A percentile compares a stretch with the other conserved stretches of the same genome.
Conservation (phyloP, 805 yeast genomes). For the Candida pseudofarinosa region DNA sequence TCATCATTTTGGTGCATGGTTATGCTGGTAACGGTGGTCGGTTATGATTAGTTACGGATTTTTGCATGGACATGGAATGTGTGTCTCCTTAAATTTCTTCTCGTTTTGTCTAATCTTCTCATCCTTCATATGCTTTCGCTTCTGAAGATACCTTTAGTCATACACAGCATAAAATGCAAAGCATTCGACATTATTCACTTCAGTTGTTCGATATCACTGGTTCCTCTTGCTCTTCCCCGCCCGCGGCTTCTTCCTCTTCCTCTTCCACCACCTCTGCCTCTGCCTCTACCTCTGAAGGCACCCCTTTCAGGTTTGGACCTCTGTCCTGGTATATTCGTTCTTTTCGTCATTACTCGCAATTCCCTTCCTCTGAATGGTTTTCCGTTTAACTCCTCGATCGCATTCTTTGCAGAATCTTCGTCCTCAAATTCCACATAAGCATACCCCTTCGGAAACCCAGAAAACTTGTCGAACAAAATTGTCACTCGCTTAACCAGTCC, state of each 20-base stretch:
- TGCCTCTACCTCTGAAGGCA: conserved; percentile 29
- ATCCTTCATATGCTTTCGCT: too few relatives aligned
- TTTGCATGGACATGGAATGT: too few relatives aligned
- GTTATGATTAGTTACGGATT: too few relatives aligned
- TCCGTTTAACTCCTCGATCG: conserved; percentile 42
- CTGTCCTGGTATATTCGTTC: conserved; percentile 53
- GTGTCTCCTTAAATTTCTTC: too few relatives aligned
- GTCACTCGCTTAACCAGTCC: conserved; percentile 53
- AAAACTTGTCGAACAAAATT: conserved; percentile 41
- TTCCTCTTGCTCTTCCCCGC: background rate
- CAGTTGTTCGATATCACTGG: too few relatives aligned
- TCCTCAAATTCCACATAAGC: conserved; percentile 59
- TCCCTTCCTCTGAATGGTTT: conserved; percentile 42
- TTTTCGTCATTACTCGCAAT: conserved; percentile 45
- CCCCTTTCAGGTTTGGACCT: conserved; percentile 21
- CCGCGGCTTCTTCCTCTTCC: conserved; percentile 12
- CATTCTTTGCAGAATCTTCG: conserved; percentile 39
- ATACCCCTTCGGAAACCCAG: conserved; percentile 52
- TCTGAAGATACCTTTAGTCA: too few relatives aligned
- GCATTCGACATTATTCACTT: too few relatives aligned
- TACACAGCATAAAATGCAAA: too few relatives aligned
- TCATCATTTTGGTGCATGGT: too few relatives aligned
- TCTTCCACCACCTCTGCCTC: conserved; percentile 19
- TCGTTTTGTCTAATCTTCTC: too few relatives aligned
- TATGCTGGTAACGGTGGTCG: too few relatives aligned